Evolutionary conservation across 768 basidiomycete species (phyloP).

Genomic region (Fibroporia radiculosa): DNA sequence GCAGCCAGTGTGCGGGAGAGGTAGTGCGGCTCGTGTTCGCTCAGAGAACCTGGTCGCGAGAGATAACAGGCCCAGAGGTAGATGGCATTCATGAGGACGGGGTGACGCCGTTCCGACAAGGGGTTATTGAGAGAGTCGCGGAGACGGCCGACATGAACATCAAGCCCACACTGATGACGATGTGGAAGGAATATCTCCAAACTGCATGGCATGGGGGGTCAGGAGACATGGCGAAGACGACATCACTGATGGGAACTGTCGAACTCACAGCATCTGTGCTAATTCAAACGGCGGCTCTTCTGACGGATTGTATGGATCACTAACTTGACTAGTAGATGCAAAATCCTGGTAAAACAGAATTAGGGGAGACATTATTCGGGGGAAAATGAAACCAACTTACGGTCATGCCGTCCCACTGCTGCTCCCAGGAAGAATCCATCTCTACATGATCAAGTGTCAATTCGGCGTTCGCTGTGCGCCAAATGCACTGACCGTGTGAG

Average conservation of each 20-base stretch:
- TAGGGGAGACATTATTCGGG: not conserved
- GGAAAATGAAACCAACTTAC: constrained; percentile 7
- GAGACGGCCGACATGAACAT: constrained; percentile 58
- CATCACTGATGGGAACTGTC: constrained; percentile 3
- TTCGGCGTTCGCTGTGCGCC: not conserved
- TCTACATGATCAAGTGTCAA: constrained; percentile 10
- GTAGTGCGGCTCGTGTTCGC: constrained; percentile 67
- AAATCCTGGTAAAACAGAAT: constrained; percentile 12
- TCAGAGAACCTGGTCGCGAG: constrained; percentile 61
- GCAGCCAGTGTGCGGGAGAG: constrained; percentile 55
- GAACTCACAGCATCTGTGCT: constrained; percentile 58
- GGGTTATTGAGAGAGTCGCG: constrained; percentile 52
- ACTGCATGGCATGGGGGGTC: constrained; percentile 28
- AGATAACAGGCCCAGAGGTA: constrained; percentile 81
- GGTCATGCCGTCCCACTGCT: constrained; percentile 17
- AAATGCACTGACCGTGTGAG: constrained; percentile 27
- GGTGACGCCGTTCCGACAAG: constrained; percentile 56
- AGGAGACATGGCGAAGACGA: constrained; percentile 6
- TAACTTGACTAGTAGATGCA: constrained; percentile 7
- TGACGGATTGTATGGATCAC: constrained; percentile 11
- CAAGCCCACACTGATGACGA: constrained; percentile 66
- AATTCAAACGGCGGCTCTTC: constrained; percentile 38
- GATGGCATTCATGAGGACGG: constrained; percentile 71
- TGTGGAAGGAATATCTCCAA: constrained; percentile 72
- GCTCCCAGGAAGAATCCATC: constrained; percentile 18